These are phyloP conservation scores for Aureoboletus auriporus DNA, from an alignment of 768 basidiomycete genomes.

Conservation along the genomic window DNA sequence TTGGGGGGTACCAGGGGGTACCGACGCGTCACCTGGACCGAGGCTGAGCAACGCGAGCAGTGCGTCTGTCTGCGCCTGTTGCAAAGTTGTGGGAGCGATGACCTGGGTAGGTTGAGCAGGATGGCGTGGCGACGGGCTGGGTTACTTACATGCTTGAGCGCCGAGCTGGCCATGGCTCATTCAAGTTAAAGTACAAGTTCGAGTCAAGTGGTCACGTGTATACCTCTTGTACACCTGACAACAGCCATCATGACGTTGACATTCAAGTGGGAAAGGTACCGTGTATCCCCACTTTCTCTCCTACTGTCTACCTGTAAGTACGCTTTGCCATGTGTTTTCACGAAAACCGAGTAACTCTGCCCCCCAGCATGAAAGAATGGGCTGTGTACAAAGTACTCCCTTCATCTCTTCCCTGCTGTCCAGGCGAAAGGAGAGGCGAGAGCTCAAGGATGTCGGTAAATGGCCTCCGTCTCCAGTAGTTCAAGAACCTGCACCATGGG, in stretches of 20 bases:
- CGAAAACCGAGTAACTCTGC: neutral
- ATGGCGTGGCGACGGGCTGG: neutral
- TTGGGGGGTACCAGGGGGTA: slow-evolving; percentile 2
- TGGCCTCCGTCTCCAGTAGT: slow-evolving; percentile 4
- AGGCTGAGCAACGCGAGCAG: slow-evolving; percentile 85
- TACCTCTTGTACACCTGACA: neutral
- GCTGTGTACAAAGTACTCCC: slow-evolving; percentile 12
- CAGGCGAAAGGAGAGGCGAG: slow-evolving; percentile 1
- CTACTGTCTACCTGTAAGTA: neutral
- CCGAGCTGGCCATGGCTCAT: slow-evolving; percentile 40
- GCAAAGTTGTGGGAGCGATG: slow-evolving; percentile 58
- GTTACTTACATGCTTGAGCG: slow-evolving; percentile 40
- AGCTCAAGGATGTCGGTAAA: neutral
- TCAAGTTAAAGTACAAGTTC: neutral
- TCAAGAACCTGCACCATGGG: slow-evolving; percentile 26
- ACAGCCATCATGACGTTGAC: neutral
- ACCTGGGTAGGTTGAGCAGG: slow-evolving; percentile 34
- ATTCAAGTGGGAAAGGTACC: no score
- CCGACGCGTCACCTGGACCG: slow-evolving; percentile 46
- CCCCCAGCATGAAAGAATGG: slow-evolving; percentile 2
- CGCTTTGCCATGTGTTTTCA: neutral
- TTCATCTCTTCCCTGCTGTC: neutral
- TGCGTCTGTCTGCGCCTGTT: slow-evolving; percentile 84
- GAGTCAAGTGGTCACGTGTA: slow-evolving; percentile 15
- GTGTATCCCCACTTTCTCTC: neutral